Base-by-base conservation (phyloP, 148 eudicot genomes). In the Vaccinium macrocarpon region DNA sequence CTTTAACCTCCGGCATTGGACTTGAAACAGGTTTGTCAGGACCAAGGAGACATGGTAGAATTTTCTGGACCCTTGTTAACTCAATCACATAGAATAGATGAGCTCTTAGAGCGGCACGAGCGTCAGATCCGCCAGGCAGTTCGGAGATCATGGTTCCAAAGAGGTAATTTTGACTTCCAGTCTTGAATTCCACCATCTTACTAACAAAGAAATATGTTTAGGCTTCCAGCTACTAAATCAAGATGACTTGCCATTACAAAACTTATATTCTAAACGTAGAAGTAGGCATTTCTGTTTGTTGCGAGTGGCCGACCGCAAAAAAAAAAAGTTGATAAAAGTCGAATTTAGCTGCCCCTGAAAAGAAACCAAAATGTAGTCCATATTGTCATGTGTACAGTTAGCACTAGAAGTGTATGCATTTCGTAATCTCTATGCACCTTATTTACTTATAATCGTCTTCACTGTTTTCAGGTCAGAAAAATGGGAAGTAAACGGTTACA, bases 61-160 rank as follows among this genome's bases (percentile, higher is more conserved):
- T 96, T 92, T 86, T 96, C 98, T 5, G 99, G 98, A 73, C 99
- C 99, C 15, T 85, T 96, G 86, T 62, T 93, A 81, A 86, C 95
- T 80, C 96, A 96, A 82, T 85, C 97, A 12, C 87, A 90, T 59
- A 86, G 87, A 79, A 86, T 95, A 16, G 98, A 96, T 79, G 97
- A 95, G 82, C 95, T 94, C 82, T 83, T 96, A 85, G 93, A 93
- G 89, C 90, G 90, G 86, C 95, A 95, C 81, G 99, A 96, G 86
- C 99, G 98, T 77, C 98, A 90, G 9, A 93, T 96, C 76, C 95
- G 99, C 83, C 98, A 93, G 84, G 98, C 92, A 27, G 95, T 89
- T 89, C 91, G 98, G 68, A 90, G 95, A 81, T 93, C 98, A 15
- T 94, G 99, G 99, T 93, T 94, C 86, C 98, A 92, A 82, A 89